Base-by-base conservation (phyloP, 2,329 filamentous ascomycete genomes). In the Fonsecaea monophora region DNA sequence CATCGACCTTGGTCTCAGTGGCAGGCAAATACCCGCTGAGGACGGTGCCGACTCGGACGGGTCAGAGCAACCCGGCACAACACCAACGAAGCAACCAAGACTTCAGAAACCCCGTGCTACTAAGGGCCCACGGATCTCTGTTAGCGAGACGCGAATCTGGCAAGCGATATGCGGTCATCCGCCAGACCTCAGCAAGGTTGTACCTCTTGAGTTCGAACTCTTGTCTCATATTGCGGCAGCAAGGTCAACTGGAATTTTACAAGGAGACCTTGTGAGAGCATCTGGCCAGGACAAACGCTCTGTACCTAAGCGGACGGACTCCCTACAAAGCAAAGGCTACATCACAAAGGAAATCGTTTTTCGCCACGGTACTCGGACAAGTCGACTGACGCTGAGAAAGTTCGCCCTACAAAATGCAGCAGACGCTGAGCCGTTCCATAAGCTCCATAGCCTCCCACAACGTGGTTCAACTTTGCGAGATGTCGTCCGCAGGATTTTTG, bases 271-370 rank as follows among this genome's bases (percentile, higher is more conserved):
- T 42, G 81, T 82, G 48, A 78, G 76, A 60, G 72, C 84, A 25
- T 87, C 85, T 69, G 85, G 85, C 5, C 87, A 90, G 76, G 87
- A 90, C 74, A 89, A 89, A 73, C 82, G 87, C 54, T 90, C 87
- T 1, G 83, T 89, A 2, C 87, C 87, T 1, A 82, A 85, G 68
- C 80, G 87, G 45, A 90, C 87, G 2, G 85, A 88, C 68, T 76
- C 79, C 2, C 78, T 90, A 45, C 80, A 82, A 5, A 75, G 79
- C 40, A 87, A 86, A 70, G 87, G 87, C 0, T 89, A 89, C 73
- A 89, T 90, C 62, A 80, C 83, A 48, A 90, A 90, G 72, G 79
- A 80, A 60, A 74, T 77, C 8, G 80, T 86, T 18, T 78, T 84
- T 35, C 77, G 80, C 25, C 81, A 80, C 65, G 81, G 82, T 3